These are phyloP conservation scores for Cryptococcus wingfieldii DNA, from an alignment of 1,284 basidiomycete species.

Conservation along the genomic window DNA sequence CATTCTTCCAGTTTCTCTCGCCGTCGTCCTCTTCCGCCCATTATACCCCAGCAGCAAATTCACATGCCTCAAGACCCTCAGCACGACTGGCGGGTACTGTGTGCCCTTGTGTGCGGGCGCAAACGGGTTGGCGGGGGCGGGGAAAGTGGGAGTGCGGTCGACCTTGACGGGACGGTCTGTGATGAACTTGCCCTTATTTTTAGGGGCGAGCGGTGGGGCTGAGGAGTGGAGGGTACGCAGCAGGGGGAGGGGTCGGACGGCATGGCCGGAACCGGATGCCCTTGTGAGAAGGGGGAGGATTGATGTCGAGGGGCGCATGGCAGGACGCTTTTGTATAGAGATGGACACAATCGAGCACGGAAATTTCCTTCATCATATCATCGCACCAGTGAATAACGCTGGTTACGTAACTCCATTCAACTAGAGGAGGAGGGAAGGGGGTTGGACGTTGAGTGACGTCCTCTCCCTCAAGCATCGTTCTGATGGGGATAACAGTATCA, in stretches of 20 bases:
- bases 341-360: no score
- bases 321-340: neutral
- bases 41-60: slow-evolving; percentile 56
- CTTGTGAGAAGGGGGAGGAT: slow-evolving; percentile 1
- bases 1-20: slow-evolving; percentile 54
- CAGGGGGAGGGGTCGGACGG: neutral
- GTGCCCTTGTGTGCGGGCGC: slow-evolving; percentile 13
- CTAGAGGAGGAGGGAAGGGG: no score
- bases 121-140: slow-evolving; percentile 40
- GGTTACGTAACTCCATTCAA: no score
- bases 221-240: neutral
- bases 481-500: no score
- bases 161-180: slow-evolving; percentile 15
- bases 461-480: no score
- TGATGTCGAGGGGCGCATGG: slow-evolving; percentile 7
- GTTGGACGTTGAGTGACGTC: no score
- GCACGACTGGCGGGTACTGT: slow-evolving; percentile 35
- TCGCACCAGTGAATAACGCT: no score
- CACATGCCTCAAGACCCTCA: slow-evolving; percentile 38
- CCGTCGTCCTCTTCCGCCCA: slow-evolving; percentile 52
- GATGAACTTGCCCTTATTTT: slow-evolving; percentile 9
- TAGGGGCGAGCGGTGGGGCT: slow-evolving; percentile 1
- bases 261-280: neutral
- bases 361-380: no score
- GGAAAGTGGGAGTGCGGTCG: slow-evolving; percentile 33